Evolutionary conservation across 306 rosid genomes (phyloP), one percentile per base, ranked within the genome.

Genomic region (Cajanus cajan): DNA sequence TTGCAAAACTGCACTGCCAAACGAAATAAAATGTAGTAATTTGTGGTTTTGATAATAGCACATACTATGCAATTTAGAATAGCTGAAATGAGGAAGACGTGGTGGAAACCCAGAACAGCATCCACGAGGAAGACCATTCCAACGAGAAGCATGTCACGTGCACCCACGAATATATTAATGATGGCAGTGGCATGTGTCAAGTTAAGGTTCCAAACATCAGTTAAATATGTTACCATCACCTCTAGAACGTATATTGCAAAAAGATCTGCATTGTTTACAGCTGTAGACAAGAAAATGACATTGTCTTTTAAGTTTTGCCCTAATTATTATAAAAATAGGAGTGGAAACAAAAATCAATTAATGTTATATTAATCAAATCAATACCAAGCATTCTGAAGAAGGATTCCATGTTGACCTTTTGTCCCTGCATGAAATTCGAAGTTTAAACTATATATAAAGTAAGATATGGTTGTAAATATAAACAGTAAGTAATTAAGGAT

Each of bases 161-260:
- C 55, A 43, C 73, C 73, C 57, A 21, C 50, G 50, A 70, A 70
- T 10, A 48, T 18, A 16, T 70, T 70, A 9, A 58, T 74, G 31
- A 74, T 41, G 25, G 61, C 63, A 68, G 73, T 36, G 2, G 73
- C 71, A 19, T 33, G 72, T 40, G 63, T 76, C n/a, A 76, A 47
- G 72, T 16, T 64, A 76, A 64, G 64, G 58, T 47, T 55, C 63
- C 64, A 64, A 11, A 34, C 64, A 76, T 48, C 8, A 36, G 52
- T 34, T 34, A 65, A 65, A 65, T 65, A 65, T 65, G 71, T 65
- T 19, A 65, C 51, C 48, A 64, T 76, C 44, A 76, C 80, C 39
- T 48, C 71, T 37, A 65, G 71, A 65, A 65, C 33, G 16, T 5
- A 65, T 16, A 37, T 10, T 9, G 71, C 50, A 21, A 65, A 65